phyloP scores from a whole-genome alignment of 768 basidiomycete species.

The Lentinula guzmanii region DNA sequence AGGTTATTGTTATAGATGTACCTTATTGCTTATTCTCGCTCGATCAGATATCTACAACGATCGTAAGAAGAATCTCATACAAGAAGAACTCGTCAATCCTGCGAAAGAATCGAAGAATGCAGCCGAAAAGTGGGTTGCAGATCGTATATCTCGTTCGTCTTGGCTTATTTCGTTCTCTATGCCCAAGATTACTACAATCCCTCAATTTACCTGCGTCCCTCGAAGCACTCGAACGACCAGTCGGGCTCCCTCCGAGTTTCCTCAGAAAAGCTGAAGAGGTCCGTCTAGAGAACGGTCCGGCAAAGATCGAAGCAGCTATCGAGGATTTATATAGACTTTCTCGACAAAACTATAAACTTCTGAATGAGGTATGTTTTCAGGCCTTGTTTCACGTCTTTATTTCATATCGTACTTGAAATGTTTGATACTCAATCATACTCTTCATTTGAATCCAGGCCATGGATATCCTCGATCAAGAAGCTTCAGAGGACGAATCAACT shows the following conservation, averaged over 20 bases:
- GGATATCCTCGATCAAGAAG: constrained; percentile 88
- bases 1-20: background rate
- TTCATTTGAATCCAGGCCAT: constrained; percentile 49
- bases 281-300: constrained; percentile 68
- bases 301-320: constrained; percentile 63
- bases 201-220: constrained; percentile 81
- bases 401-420: no score
- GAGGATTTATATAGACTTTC: constrained; percentile 69
- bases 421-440: background rate
- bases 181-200: constrained; percentile 52
- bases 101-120: constrained; percentile 59
- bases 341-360: constrained; percentile 47
- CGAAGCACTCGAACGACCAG: constrained; percentile 81
- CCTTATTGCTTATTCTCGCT: background rate
- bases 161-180: background rate
- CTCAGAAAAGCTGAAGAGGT: constrained; percentile 84
- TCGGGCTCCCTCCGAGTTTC: constrained; percentile 85
- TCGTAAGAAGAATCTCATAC: constrained; percentile 63
- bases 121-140: constrained; percentile 42
- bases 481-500: constrained; percentile 73
- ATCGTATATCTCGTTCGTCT: background rate
- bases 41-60: constrained; percentile 78
- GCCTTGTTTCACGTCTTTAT: no score
- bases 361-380: constrained; percentile 65
- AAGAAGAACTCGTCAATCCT: constrained; percentile 57